Percentiles rank a stretch among this genome's conserved stretches.
Conservation (phyloP, 2,329 filamentous ascomycete genomes). For the Cryphonectria radicalis region DNA sequence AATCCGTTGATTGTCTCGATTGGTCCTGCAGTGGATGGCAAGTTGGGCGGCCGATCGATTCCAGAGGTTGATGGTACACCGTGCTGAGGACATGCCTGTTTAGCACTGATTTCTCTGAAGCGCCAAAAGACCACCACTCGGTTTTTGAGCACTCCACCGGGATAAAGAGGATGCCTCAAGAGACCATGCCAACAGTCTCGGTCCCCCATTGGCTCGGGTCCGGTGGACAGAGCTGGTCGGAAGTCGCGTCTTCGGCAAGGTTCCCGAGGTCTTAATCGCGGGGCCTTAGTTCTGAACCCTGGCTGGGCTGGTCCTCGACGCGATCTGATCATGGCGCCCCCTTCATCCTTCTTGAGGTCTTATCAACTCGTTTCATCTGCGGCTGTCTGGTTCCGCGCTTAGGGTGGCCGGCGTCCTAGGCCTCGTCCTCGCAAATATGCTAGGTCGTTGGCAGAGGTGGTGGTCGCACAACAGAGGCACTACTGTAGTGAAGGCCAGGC, state of each 20-base stretch:
- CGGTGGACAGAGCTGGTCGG: conserved; percentile 21
- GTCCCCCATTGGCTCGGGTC: conserved; percentile 19
- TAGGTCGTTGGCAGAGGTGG: background rate
- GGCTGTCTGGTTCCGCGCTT: background rate
- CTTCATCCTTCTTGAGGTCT: too few relatives aligned
- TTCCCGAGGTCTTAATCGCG: conserved; percentile 2
- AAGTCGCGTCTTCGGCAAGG: conserved; percentile 18
- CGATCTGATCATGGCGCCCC: too few relatives aligned
- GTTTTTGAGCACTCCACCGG: background rate
- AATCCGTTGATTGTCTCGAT: conserved; percentile 12
- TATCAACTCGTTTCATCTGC: background rate
- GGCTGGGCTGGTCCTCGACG: background rate
- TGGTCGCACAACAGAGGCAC: conserved; percentile 1
- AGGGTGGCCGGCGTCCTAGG: background rate
- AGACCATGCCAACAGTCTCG: background rate
- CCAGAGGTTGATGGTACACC: background rate
- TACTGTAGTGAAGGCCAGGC: conserved; percentile 5
- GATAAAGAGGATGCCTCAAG: background rate
- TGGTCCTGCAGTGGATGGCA: background rate
- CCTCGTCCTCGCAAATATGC: background rate
- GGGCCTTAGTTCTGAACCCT: background rate
- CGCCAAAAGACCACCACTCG: background rate
- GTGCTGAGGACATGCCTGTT: background rate
- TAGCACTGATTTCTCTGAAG: background rate
- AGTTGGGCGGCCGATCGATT: background rate